Base-by-base conservation (phyloP, 2,329 filamentous ascomycete species). In the Juglanconis juglandina region DNA sequence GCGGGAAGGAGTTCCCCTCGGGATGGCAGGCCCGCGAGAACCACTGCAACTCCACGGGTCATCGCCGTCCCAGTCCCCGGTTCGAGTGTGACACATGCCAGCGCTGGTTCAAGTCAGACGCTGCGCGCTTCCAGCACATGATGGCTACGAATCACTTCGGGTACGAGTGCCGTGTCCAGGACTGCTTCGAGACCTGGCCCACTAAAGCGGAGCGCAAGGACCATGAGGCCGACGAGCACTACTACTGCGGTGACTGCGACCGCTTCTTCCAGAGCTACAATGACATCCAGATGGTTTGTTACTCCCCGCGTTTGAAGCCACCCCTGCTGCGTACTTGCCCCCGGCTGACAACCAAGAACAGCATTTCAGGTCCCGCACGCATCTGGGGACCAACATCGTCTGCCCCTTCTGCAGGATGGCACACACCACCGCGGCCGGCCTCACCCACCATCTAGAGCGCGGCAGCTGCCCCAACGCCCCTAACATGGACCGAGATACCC, bases 371-470 rank as follows among this genome's bases (percentile, higher is more conserved):
- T 87, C 83, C 0, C 72, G 72, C 5, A 66, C 69, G 50, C 85
- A 89, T 66, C 73, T 73, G 0, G 78, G 79, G 57, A 60, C 52
- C 0, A 69, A 69, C 2, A 68, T 86, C 7, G 1, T 47, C 0
- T 89, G 86, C 54, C 85, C 81, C 0, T 87, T 84, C 66, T 89
- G 86, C 71, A 67, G 73, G 41, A 61, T 51, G 2, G 34, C 8
- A 3, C 83, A 76, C 62, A 71, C 77, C 9, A 79, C 80, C 0
- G 82, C 84, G 1, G 82, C 79, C 1, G 85, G 83, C 4, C 64
- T 87, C 4, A 67, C 73, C 0, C 75, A 85, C 67, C 83, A 89
- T 63, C 70, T 88, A 1, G 86, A 89, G 64, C 71, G 66, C 0
- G 80, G 80, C n/a, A 70, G 74, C 0, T 89, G 86, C 55, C 76